Evolutionary conservation across 2,329 filamentous ascomycete genomes (phyloP), one percentile per base, ranked within the genome.

Genomic region (Botrytis elliptica): DNA sequence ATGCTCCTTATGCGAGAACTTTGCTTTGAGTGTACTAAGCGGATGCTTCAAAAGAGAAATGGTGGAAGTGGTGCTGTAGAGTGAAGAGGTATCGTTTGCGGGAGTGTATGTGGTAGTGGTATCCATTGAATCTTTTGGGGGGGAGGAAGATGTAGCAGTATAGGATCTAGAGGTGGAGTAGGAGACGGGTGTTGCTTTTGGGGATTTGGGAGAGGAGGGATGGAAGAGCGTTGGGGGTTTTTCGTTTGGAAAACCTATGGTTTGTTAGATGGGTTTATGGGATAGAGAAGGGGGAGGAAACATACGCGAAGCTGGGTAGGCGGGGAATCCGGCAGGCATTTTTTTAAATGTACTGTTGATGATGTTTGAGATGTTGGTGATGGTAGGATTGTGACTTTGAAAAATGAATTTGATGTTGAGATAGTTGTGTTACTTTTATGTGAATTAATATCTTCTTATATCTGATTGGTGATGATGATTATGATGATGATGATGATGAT

Each of bases 21-120:
- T 68, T 4, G 20, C 14, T 46, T 72, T 72, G 38, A 72, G 14
- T 10, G n/a, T 68, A 38, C 16, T 46, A 36, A 63, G 16, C 0
- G 65, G 73, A 29, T 73, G 63, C 57, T 79, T 78, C 18, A 80
- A 60, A 4, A 80, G 73, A 14, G 74, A 75, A 44, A 79, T 71
- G 7, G 75, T 80, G 4, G 77, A 79, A 6, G 76, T 77, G 38
- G 77, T 77, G 71, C 77, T 80, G 29, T 67, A 68, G 14, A 79
- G 74, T 18, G 80, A 80, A 3, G 74, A 74, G 6, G 75, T 64
- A 52, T 79, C 78, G 16, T 52, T 57, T 33, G 49, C n/a, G 18
- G 64, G 44, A 6, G 66, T 57, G 7, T 38, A 69, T n/a, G 49
- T 69, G 10, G 33, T 25, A 18, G 29, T 75, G 16, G 62, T 66